Evolutionary conservation across 1,284 basidiomycete species (phyloP).

Genomic region (Kalmanozyma brasiliensis): DNA sequence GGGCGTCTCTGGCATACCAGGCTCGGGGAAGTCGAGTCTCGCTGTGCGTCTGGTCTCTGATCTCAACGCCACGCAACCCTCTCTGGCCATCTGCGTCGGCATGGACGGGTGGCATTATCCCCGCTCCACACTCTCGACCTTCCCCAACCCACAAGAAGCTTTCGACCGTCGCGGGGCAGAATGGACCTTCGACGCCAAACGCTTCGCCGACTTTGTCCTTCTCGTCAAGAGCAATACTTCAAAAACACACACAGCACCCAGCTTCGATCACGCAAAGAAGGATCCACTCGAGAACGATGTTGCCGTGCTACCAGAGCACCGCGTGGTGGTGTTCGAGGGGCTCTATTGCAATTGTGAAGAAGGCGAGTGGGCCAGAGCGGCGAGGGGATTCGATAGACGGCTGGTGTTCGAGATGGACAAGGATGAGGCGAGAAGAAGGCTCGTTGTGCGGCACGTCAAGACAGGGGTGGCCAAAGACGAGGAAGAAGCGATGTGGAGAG

Average conservation of each 20-base stretch:
- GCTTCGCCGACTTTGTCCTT: constrained; percentile 56
- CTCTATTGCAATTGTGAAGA: constrained; percentile 80
- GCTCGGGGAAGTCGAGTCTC: constrained; percentile 83
- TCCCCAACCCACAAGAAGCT: constrained; percentile 71
- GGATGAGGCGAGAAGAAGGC: constrained; percentile 74
- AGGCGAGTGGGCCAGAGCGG: constrained; percentile 79
- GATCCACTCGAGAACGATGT: constrained; percentile 71
- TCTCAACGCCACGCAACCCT: constrained; percentile 40
- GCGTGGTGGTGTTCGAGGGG: constrained; percentile 84
- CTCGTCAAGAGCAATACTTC: constrained; percentile 16
- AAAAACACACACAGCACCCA: constrained; percentile 63
- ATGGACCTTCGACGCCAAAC: constrained; percentile 63
- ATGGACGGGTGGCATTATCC: constrained; percentile 84
- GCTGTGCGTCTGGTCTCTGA: constrained; percentile 72
- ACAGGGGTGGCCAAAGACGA: constrained; percentile 78
- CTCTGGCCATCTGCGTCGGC: constrained; percentile 74
- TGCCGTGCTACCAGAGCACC: constrained; percentile 74
- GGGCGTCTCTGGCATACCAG: constrained; percentile 82
- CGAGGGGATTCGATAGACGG: constrained; percentile 78
- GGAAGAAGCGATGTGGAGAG: constrained; percentile 76
- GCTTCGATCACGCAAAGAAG: constrained; percentile 78
- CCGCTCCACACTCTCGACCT: constrained; percentile 73
- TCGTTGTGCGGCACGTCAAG: constrained; percentile 79
- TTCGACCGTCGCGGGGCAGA: constrained; percentile 62
- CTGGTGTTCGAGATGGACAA: constrained; percentile 79